phyloP scores from a whole-genome alignment of 805 yeast species.

The Yarrowia sp. region DNA sequence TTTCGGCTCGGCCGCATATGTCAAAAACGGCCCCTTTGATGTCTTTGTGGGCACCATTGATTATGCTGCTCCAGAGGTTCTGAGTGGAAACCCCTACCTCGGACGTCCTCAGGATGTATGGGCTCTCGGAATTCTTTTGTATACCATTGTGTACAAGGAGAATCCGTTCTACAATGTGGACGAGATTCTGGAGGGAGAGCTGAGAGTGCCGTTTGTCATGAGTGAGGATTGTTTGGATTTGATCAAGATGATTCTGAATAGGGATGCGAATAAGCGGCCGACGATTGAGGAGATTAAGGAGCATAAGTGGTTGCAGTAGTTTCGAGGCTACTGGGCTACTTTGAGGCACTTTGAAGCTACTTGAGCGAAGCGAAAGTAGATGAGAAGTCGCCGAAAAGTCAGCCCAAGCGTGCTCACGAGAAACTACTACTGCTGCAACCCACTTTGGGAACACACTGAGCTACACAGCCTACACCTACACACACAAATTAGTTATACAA shows the following conservation, averaged over 20 bases:
- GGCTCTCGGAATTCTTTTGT: constrained; percentile 90
- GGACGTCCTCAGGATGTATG: constrained; percentile 96
- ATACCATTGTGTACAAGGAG: constrained; percentile 87
- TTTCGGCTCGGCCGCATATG: constrained; percentile 93
- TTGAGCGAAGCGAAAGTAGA: too few relatives aligned
- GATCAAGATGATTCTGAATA: constrained; percentile 63
- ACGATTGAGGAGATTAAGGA: constrained; percentile 65
- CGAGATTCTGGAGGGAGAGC: constrained; percentile 88
- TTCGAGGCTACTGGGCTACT: too few relatives aligned
- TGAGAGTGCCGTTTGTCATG: constrained; percentile 63
- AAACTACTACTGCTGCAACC: too few relatives aligned
- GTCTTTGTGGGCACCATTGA: constrained; percentile 97
- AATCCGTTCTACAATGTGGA: constrained; percentile 95
- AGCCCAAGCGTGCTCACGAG: too few relatives aligned
- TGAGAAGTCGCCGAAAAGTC: too few relatives aligned
- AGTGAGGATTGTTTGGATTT: constrained; percentile 62
- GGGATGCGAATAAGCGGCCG: constrained; percentile 67
- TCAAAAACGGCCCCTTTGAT: constrained; percentile 89
- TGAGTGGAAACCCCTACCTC: constrained; percentile 81
- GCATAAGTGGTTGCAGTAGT: constrained; percentile 61
- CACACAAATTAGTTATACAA: too few relatives aligned
- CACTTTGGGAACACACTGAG: too few relatives aligned
- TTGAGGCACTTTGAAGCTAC: too few relatives aligned
- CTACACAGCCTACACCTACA: too few relatives aligned
- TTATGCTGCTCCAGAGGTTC: constrained; percentile 96